These are phyloP conservation scores for Penicillium chermesinum DNA, from an alignment of 495 filamentous ascomycete species.

Conservation along the genomic window DNA sequence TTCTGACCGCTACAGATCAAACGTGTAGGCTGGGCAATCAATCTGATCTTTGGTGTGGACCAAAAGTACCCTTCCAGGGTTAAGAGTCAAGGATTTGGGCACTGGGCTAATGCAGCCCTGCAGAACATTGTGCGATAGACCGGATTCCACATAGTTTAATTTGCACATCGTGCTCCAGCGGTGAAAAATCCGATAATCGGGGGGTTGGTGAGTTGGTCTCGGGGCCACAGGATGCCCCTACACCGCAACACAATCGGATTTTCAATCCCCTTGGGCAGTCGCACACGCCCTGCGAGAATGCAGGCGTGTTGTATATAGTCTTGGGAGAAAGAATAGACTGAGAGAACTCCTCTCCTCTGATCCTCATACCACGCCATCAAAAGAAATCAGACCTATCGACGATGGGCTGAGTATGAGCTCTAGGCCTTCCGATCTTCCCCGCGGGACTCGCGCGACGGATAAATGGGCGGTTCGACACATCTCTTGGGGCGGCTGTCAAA, in stretches of 20 bases:
- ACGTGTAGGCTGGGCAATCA: no score
- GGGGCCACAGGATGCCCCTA: no score
- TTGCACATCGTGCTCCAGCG: background rate
- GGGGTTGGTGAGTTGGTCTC: no score
- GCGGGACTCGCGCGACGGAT: background rate
- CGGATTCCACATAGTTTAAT: background rate
- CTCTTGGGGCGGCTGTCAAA: constrained; percentile 14
- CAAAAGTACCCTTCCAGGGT: background rate
- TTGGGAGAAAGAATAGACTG: no score
- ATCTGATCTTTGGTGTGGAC: no score
- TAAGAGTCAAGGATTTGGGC: background rate
- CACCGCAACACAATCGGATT: no score
- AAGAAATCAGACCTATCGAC: background rate
- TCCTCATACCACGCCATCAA: constrained; percentile 5
- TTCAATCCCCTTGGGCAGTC: no score
- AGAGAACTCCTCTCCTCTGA: no score
- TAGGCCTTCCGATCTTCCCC: background rate
- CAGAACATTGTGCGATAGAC: background rate
- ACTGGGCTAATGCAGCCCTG: background rate
- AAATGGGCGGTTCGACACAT: constrained; percentile 9
- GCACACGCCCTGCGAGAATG: no score
- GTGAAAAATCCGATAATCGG: background rate
- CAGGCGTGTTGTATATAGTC: no score
- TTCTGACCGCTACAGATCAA: no score
- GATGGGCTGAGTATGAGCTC: no score